These are phyloP conservation scores for Globisporangium middletonii DNA, from an alignment of 352 stramenopile species.

Conservation along the genomic window DNA sequence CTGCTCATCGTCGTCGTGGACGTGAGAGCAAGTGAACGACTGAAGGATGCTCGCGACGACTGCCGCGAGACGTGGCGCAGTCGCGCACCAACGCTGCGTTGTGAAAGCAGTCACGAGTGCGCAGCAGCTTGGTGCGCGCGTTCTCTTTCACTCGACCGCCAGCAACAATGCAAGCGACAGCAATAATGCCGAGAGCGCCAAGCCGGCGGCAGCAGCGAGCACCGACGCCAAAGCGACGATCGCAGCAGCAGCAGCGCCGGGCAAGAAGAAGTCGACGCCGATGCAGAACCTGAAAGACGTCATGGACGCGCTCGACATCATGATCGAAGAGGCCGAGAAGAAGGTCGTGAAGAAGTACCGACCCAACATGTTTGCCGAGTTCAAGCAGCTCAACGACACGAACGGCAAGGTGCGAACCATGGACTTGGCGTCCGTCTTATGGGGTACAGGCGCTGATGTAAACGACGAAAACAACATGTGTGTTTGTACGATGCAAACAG, in stretches of 20 bases:
- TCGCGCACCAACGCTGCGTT: no score
- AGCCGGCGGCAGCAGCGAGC: background rate
- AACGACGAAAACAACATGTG: background rate
- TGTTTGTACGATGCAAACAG: background rate
- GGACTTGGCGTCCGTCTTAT: no score
- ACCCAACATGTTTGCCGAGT: conserved; percentile 85
- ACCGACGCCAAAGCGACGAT: background rate
- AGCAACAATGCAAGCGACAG: background rate
- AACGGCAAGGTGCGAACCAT: conserved; percentile 47
- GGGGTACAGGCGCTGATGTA: no score
- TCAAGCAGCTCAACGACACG: conserved; percentile 87
- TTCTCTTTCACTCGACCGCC: background rate
- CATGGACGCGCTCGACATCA: conserved; percentile 69
- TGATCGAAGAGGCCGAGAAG: conserved; percentile 81
- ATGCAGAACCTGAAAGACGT: conserved; percentile 71
- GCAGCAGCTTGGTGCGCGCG: no score
- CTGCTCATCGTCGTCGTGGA: no score
- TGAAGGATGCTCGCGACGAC: no score
- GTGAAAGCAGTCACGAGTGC: no score
- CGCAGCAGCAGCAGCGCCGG: background rate
- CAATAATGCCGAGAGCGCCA: background rate
- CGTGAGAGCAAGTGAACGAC: no score
- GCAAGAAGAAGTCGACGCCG: conserved; percentile 36
- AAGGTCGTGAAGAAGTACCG: conserved; percentile 85
- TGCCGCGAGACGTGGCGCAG: no score